Percentiles rank a stretch among this genome's conserved stretches.
Evolutionary conservation across 2,329 filamentous ascomycete genomes (phyloP).

Genomic region (Apiospora malaysiana): DNA sequence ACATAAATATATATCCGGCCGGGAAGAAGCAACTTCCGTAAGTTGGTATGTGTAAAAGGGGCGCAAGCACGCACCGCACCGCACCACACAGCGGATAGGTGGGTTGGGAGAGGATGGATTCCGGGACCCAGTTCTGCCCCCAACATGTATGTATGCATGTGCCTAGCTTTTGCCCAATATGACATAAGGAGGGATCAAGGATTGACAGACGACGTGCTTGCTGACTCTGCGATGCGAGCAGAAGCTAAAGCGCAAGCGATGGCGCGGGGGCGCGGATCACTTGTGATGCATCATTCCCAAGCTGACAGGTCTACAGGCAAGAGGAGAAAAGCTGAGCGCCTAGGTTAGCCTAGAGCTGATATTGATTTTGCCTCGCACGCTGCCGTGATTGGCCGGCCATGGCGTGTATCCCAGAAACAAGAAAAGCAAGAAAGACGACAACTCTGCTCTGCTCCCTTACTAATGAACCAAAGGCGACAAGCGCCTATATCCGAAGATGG

Average conservation of each 20-base stretch:
- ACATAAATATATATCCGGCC: neutral
- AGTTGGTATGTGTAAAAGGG: neutral
- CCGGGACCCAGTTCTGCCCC: neutral
- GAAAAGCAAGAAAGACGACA: neutral
- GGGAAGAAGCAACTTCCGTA: constrained; percentile 4
- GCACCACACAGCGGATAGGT: too few relatives aligned
- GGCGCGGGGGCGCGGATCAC: neutral
- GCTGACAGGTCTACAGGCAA: neutral
- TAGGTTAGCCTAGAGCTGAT: neutral
- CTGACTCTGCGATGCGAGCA: too few relatives aligned
- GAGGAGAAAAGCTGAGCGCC: neutral
- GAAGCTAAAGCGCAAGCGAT: neutral
- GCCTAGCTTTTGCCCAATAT: neutral
- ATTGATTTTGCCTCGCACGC: neutral
- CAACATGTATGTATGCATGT: neutral
- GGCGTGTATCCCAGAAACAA: neutral
- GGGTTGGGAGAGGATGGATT: neutral
- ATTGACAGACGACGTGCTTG: neutral
- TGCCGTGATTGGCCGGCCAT: neutral
- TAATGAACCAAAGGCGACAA: neutral
- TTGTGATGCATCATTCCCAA: constrained; percentile 2
- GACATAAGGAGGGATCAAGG: constrained; percentile 9
- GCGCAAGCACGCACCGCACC: neutral
- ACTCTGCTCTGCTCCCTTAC: too few relatives aligned
- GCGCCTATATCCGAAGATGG: neutral